phyloP scores from a whole-genome alignment of 805 yeast species.

The Grigorovia yakushimaensis region DNA sequence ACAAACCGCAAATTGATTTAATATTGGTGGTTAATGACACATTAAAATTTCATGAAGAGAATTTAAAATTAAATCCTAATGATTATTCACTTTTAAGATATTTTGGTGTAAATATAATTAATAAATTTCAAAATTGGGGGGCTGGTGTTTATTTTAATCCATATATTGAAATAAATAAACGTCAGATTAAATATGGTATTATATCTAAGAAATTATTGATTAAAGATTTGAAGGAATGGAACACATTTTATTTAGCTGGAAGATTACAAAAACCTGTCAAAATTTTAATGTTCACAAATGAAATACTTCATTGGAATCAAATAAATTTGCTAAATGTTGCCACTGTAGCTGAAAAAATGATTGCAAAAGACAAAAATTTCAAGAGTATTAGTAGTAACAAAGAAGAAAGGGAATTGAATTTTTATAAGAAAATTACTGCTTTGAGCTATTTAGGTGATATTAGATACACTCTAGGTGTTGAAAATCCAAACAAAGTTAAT shows the following conservation, averaged over 20 bases:
- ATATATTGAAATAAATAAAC: constrained; percentile 53
- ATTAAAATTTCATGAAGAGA: constrained; percentile 64
- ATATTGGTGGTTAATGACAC: constrained; percentile 74
- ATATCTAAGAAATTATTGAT: constrained; percentile 52
- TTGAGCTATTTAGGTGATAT: constrained; percentile 87
- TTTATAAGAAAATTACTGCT: constrained; percentile 68
- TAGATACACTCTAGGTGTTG: constrained; percentile 77
- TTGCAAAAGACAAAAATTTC: background rate
- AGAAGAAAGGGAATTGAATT: constrained; percentile 39
- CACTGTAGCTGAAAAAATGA: constrained; percentile 34
- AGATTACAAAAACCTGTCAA: constrained; percentile 90
- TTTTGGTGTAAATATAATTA: constrained; percentile 51
- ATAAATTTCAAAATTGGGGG: constrained; percentile 56
- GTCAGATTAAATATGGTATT: constrained; percentile 76
- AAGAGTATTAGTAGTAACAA: constrained; percentile 10
- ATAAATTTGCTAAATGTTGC: constrained; percentile 72
- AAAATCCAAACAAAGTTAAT: constrained; percentile 77
- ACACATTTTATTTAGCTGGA: constrained; percentile 80
- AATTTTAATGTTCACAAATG: constrained; percentile 53
- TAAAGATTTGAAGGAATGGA: constrained; percentile 75
- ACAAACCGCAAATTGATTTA: constrained; percentile 71
- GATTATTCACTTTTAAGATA: constrained; percentile 68
- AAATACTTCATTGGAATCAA: constrained; percentile 59
- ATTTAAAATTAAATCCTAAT: constrained; percentile 52
- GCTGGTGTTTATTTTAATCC: constrained; percentile 96